Evolutionary conservation across 2,329 filamentous ascomycete genomes (phyloP).

Genomic region (Hymenoscyphus albidus): DNA sequence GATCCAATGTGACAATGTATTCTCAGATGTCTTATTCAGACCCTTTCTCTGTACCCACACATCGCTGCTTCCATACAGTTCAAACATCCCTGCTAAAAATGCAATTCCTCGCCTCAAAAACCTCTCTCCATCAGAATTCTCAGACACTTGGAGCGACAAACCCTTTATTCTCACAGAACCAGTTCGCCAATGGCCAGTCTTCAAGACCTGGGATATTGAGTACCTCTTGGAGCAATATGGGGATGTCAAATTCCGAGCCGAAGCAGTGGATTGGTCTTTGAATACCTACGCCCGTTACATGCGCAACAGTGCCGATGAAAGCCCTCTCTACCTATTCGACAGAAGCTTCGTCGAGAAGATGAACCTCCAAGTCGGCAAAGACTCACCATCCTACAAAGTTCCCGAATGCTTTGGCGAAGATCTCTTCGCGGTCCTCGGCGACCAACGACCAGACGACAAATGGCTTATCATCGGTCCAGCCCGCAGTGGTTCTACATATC

Average conservation of each 20-base stretch:
- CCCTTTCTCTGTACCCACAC: conserved; percentile 88
- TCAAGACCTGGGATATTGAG: conserved; percentile 69
- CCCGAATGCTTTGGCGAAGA: conserved; percentile 85
- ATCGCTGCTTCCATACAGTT: conserved; percentile 60
- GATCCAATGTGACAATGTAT: conserved; percentile 73
- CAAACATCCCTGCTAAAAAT: conserved; percentile 69
- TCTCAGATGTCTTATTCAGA: conserved; percentile 84
- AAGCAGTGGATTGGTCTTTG: conserved; percentile 90
- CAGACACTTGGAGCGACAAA: conserved; percentile 67
- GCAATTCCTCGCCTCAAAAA: conserved; percentile 66
- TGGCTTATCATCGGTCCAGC: conserved; percentile 91
- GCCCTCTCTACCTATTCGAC: conserved; percentile 90
- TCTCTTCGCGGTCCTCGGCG: conserved; percentile 73
- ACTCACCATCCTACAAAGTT: conserved; percentile 62
- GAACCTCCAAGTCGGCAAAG: conserved; percentile 57
- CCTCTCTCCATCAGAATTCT: conserved; percentile 70
- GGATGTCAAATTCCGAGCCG: conserved; percentile 73
- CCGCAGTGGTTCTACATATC: conserved; percentile 87
- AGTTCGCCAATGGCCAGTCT: conserved; percentile 78
- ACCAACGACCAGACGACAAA: conserved; percentile 77
- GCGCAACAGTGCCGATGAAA: conserved; percentile 75
- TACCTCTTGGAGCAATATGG: conserved; percentile 61
- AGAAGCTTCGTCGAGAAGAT: conserved; percentile 84
- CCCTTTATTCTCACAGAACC: conserved; percentile 85
- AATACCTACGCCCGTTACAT: conserved; percentile 81